Evolutionary conservation across 2,329 filamentous ascomycete genomes (phyloP).

Genomic region (Plectosphaerella plurivora): DNA sequence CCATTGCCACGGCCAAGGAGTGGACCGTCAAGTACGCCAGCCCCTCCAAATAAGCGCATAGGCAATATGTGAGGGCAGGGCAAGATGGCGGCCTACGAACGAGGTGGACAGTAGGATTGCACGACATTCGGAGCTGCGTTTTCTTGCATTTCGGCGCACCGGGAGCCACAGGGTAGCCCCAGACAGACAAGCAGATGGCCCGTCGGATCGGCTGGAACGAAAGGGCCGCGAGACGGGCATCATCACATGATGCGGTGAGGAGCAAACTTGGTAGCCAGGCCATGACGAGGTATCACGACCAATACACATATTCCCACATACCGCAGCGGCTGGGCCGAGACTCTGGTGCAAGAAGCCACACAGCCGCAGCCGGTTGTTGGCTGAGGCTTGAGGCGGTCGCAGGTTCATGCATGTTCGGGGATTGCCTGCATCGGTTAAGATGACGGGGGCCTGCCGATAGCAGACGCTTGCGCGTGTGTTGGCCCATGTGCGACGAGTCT

Average conservation of each 20-base stretch:
- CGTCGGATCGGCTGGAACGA: background rate
- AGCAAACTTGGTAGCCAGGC: background rate
- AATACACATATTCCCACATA: background rate
- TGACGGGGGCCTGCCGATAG: background rate
- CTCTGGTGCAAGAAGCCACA: too few species aligned
- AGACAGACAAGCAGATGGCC: background rate
- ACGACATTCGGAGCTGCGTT: too few species aligned
- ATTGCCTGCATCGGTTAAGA: background rate
- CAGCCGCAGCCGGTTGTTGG: too few species aligned
- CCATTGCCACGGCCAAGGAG: slow-evolving; percentile 85
- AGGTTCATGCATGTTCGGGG: background rate
- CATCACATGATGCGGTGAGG: background rate
- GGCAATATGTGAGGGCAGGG: too few species aligned
- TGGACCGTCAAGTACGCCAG: slow-evolving; percentile 85
- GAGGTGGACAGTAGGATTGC: too few species aligned
- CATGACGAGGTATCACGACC: background rate
- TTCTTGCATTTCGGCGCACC: background rate
- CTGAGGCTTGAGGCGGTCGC: too few species aligned
- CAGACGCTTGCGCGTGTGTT: too few species aligned
- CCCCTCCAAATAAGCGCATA: slow-evolving; percentile 25
- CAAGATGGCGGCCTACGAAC: too few species aligned
- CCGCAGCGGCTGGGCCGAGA: too few species aligned
- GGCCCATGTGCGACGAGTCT: too few species aligned
- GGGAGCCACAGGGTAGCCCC: background rate
- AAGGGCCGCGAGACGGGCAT: too few species aligned